These are phyloP conservation scores for Cercospora sojina DNA, from an alignment of 2,329 filamentous ascomycete genomes.

Conservation along the genomic window DNA sequence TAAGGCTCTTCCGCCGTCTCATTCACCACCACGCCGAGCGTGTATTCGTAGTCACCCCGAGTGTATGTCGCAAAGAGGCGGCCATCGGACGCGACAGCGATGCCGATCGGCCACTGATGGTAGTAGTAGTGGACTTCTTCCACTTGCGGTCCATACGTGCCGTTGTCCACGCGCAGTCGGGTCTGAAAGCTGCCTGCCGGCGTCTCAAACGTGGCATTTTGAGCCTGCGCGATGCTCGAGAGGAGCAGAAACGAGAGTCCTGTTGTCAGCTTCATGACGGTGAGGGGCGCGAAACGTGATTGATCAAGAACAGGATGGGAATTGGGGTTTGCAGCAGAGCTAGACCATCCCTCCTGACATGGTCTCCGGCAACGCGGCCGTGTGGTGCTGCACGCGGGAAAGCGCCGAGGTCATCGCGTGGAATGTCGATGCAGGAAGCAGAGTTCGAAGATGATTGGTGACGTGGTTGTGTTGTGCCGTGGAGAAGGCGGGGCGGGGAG, in stretches of 20 bases:
- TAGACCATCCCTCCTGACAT: background rate
- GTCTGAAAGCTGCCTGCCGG: slow-evolving; percentile 30
- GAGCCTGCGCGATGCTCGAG: slow-evolving; percentile 21
- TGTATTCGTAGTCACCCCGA: slow-evolving; percentile 49
- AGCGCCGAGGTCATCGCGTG: background rate
- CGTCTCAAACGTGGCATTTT: slow-evolving; percentile 26
- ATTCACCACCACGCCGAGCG: slow-evolving; percentile 50
- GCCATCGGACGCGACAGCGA: slow-evolving; percentile 46
- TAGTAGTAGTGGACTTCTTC: slow-evolving; percentile 51
- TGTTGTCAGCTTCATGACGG: background rate
- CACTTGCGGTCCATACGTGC: slow-evolving; percentile 49
- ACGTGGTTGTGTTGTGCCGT: background rate
- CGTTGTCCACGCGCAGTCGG: slow-evolving; percentile 47
- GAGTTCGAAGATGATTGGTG: background rate
- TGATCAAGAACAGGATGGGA: background rate
- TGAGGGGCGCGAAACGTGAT: too few species aligned
- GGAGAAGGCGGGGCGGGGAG: background rate
- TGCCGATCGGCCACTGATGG: slow-evolving; percentile 48
- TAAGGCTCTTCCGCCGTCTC: slow-evolving; percentile 50
- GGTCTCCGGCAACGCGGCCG: background rate
- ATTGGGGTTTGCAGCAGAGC: background rate
- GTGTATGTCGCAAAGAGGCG: slow-evolving; percentile 50
- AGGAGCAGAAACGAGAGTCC: slow-evolving; percentile 14
- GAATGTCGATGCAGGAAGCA: background rate
- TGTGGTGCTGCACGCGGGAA: background rate